Evolutionary conservation across 441 rosid species (phyloP).

Genomic region (Biscutella auriculata): DNA sequence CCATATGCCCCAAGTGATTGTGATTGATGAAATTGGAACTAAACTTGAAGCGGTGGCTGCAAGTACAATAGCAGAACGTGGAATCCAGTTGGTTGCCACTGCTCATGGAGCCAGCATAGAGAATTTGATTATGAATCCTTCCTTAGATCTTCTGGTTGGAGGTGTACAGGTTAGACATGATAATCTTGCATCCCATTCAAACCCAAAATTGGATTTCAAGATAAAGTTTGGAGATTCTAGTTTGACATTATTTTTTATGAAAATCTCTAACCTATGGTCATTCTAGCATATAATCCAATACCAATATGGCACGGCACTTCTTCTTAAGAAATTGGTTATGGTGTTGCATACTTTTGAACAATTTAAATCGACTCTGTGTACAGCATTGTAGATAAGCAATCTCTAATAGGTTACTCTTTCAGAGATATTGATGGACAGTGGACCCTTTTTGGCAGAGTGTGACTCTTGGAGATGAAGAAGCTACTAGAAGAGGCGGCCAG

Average conservation of each 20-base stretch:
- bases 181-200: not conserved
- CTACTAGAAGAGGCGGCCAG: conserved; percentile 73
- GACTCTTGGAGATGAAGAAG: conserved; percentile 85
- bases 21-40: conserved; percentile 93
- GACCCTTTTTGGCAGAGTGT: conserved; percentile 41
- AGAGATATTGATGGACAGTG: conserved; percentile 1
- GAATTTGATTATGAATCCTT: conserved; percentile 85
- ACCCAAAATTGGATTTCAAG: not conserved
- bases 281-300: not conserved
- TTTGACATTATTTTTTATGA: not conserved
- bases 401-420: not conserved
- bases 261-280: not conserved
- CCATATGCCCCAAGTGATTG: conserved; percentile 93
- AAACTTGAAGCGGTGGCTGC: conserved; percentile 92
- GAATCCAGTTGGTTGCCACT: conserved; percentile 88
- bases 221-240: not conserved
- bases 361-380: too few species aligned
- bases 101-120: conserved; percentile 83
- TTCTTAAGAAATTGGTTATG: not conserved
- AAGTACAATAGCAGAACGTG: conserved; percentile 91
- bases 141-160: conserved; percentile 80
- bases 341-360: not conserved
- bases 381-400: not conserved
- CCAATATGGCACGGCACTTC: not conserved
- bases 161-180: conserved; percentile 58